Base-by-base conservation (phyloP, 371 early-diverging fungal species). In the Actinomucor elegans region DNA sequence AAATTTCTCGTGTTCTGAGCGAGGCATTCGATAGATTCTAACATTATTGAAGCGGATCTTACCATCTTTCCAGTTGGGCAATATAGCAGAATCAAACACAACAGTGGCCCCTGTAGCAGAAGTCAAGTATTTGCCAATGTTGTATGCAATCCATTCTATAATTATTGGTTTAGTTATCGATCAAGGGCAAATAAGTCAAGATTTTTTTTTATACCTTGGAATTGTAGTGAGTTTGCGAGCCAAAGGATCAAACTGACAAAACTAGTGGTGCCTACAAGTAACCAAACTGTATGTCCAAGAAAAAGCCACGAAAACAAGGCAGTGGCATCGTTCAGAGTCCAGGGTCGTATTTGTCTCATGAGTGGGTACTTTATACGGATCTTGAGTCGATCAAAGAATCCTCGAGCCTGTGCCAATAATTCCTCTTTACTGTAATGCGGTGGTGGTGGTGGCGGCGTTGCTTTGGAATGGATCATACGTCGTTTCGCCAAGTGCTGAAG, bases 51-150 rank as follows among this genome's bases (percentile, higher is more conserved):
- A 80, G 7, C 90, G 76, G 44, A 98, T 95, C 18, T 87, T 84
- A 7, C 96, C 96, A 18, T 88, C 88, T 48, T 89, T 83, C 97
- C 97, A 98, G 33, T 90, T 90, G 4, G 98, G 98, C 15, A 53
- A 28, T 49, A 96, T 93, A 5, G 94, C 94, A 3, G 92, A 88
- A 40, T 94, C 96, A 56, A 97, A 94, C 3, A 80, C 80, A 28
- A 98, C 89, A 3, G 86, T 84, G 31, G 89, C 86, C 0, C 97
- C 96, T 1, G 94, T 92, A 1, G 86, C 81, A 4, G 85, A 79
- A 0, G 93, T 89, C 0, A 98, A 69, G 63, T 90, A 92, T 40
- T 85, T 75, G 23, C 92, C 84, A 23, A 98, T 78, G 27, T 79
- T 73, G 44, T 80, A 78, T 7, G 94, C 90, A 42, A 94, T 76